These are phyloP conservation scores for Inga laurina DNA, from an alignment of 306 rosid species.

Conservation along the genomic window DNA sequence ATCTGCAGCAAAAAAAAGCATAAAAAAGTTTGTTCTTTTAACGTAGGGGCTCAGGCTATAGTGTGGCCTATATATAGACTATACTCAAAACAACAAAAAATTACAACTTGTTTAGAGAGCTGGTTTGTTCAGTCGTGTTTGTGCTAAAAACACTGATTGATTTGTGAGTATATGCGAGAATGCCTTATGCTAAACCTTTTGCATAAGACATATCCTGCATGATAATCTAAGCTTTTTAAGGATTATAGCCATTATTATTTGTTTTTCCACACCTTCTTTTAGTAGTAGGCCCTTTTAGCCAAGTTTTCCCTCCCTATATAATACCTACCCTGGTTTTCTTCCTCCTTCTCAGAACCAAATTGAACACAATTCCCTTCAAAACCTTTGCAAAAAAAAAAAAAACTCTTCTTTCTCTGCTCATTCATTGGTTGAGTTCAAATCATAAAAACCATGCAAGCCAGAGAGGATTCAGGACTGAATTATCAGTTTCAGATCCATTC, in stretches of 20 bases:
- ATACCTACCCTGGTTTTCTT: conserved; percentile 38
- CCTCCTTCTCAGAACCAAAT: conserved; percentile 41
- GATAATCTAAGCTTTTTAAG: conserved; percentile 31
- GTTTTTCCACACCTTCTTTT: conserved; percentile 8
- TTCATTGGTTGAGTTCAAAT: neutral
- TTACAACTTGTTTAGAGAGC: neutral
- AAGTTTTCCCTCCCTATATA: conserved; percentile 62
- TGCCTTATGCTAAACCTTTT: neutral
- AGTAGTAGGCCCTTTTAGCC: conserved; percentile 46
- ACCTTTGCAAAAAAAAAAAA: conserved; percentile 15
- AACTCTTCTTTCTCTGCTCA: neutral
- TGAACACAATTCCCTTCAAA: conserved; percentile 32
- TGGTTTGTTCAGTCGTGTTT: neutral
- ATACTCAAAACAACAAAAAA: neutral
- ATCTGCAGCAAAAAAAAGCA: neutral
- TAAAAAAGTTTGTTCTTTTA: neutral
- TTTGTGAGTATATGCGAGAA: neutral
- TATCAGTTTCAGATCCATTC: conserved; percentile 49
- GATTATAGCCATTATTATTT: conserved; percentile 20
- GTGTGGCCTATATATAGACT: neutral
- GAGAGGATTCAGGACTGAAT: conserved; percentile 48
- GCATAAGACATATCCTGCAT: conserved; percentile 37
- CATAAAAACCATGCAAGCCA: conserved; percentile 59
- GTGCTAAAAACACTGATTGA: neutral
- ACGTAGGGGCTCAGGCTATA: neutral